A percentile compares a stretch with the other conserved stretches of the same genome.
Conservation (phyloP, 306 rosid genomes). For the Malus sieversii region DNA sequence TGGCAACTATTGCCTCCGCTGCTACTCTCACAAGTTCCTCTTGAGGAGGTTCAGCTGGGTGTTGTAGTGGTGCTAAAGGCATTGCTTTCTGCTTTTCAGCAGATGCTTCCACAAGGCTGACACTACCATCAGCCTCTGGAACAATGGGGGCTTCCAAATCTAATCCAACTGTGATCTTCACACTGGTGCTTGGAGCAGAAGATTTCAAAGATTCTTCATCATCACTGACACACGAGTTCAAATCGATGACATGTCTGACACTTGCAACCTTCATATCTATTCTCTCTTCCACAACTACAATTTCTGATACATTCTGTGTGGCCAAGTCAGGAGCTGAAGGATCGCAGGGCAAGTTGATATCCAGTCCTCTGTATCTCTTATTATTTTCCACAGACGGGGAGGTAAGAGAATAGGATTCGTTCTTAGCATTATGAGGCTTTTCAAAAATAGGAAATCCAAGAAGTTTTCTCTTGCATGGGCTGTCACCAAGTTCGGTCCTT, state of each 20-base stretch:
- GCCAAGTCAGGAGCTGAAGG: constrained; percentile 42
- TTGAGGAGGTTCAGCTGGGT: constrained; percentile 22
- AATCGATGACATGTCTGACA: constrained; percentile 55
- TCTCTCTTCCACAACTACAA: constrained; percentile 24
- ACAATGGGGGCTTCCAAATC: constrained; percentile 69
- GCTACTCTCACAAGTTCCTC: constrained; percentile 60
- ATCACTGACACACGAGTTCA: constrained; percentile 63
- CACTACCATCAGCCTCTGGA: constrained; percentile 46
- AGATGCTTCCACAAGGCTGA: constrained; percentile 23
- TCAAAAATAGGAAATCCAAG: constrained; percentile 67
- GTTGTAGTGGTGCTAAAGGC: constrained; percentile 18
- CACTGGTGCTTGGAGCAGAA: constrained; percentile 20
- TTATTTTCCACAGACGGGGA: constrained; percentile 30
- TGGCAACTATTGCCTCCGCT: constrained; percentile 72
- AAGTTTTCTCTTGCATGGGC: constrained; percentile 36
- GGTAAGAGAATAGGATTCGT: constrained; percentile 41
- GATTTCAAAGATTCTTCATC: constrained; percentile 57
- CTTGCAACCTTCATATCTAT: constrained; percentile 28
- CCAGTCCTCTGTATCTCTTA: constrained; percentile 34
- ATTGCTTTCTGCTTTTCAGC: constrained; percentile 31
- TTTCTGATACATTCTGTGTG: constrained; percentile 25
- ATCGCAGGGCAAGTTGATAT: constrained; percentile 84
- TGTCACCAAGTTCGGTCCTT: constrained; percentile 38
- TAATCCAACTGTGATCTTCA: constrained; percentile 35
- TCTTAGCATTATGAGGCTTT: constrained; percentile 37